Evolutionary conservation across 1,284 basidiomycete genomes (phyloP).

Genomic region (Papiliotrema laurentii): DNA sequence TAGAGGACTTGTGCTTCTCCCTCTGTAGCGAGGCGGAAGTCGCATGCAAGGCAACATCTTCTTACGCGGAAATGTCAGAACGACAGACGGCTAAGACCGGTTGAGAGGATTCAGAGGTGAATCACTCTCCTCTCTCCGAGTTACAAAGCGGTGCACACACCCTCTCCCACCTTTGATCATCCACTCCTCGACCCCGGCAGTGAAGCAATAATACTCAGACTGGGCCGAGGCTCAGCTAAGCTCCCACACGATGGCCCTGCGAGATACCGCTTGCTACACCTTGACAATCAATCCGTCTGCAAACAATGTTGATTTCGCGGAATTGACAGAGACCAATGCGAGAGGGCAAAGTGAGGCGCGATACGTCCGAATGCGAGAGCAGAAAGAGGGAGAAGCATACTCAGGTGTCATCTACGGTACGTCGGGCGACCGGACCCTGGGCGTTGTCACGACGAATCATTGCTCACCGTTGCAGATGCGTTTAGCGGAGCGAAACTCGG

Average conservation of each 20-base stretch:
- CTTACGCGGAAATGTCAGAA: too few species aligned
- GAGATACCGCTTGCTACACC: conserved; percentile 37
- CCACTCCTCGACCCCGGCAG: too few species aligned
- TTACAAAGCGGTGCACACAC: too few species aligned
- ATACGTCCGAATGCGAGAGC: conserved; percentile 32
- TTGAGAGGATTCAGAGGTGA: too few species aligned
- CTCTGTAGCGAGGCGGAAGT: too few species aligned
- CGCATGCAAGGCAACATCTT: too few species aligned
- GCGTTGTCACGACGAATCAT: not conserved
- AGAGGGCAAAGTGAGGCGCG: conserved; percentile 14
- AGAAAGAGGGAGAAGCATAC: conserved; percentile 29
- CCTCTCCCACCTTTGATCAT: too few species aligned
- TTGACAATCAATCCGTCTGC: conserved; percentile 21
- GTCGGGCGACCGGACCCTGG: conserved; percentile 5
- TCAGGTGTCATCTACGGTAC: conserved; percentile 35
- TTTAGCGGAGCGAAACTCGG: conserved; percentile 39
- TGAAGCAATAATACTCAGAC: too few species aligned
- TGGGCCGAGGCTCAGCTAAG: too few species aligned
- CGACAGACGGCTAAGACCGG: too few species aligned
- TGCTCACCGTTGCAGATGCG: conserved; percentile 25
- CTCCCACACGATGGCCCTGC: conserved; percentile 29
- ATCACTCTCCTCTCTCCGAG: too few species aligned
- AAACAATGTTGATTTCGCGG: conserved; percentile 18
- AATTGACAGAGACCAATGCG: conserved; percentile 25
- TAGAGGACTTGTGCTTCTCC: too few species aligned